A percentile compares a stretch with the other conserved stretches of the same genome.
phyloP scores from a whole-genome alignment of 805 yeast species.

The Ogataea wickerhamii region DNA sequence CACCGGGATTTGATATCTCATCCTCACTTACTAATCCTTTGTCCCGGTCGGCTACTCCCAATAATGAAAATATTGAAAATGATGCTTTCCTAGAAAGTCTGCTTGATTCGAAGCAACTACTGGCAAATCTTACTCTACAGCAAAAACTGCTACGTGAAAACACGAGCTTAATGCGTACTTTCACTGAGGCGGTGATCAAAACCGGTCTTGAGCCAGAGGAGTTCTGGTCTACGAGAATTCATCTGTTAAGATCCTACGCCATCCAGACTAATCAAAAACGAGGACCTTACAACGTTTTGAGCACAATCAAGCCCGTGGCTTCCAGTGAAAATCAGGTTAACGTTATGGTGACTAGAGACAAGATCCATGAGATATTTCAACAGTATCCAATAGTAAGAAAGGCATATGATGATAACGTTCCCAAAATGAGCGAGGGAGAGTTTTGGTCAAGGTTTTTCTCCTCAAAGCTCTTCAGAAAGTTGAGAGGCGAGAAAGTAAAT shows the following conservation, averaged over 20 bases:
- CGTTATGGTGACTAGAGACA: slow-evolving; percentile 87
- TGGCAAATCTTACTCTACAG: slow-evolving; percentile 73
- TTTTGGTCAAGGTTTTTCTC: slow-evolving; percentile 96
- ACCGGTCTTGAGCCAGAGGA: slow-evolving; percentile 73
- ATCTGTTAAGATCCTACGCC: slow-evolving; percentile 80
- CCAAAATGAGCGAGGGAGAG: slow-evolving; percentile 82
- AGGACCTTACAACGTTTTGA: slow-evolving; percentile 91
- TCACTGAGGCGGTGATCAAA: slow-evolving; percentile 83
- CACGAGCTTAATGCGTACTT: slow-evolving; percentile 63
- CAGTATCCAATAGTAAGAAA: slow-evolving; percentile 88
- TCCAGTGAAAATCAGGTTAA: slow-evolving; percentile 90
- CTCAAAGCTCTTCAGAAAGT: slow-evolving; percentile 78
- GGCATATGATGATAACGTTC: slow-evolving; percentile 90
- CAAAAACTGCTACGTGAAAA: slow-evolving; percentile 72
- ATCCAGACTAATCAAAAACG: slow-evolving; percentile 77
- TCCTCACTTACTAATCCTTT: slow-evolving; percentile 1
- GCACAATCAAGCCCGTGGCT: slow-evolving; percentile 92
- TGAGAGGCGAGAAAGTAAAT: slow-evolving; percentile 84
- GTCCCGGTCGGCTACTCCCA: slow-evolving; percentile 14
- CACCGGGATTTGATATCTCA: slow-evolving; percentile 4
- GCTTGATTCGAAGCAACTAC: slow-evolving; percentile 53
- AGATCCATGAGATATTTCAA: slow-evolving; percentile 81
- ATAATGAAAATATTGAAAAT: slow-evolving; percentile 17
- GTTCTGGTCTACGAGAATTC: slow-evolving; percentile 83
- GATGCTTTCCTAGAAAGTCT: slow-evolving; percentile 34